Conservation (phyloP, 352 stramenopile species). For the Thraustotheca clavata region DNA sequence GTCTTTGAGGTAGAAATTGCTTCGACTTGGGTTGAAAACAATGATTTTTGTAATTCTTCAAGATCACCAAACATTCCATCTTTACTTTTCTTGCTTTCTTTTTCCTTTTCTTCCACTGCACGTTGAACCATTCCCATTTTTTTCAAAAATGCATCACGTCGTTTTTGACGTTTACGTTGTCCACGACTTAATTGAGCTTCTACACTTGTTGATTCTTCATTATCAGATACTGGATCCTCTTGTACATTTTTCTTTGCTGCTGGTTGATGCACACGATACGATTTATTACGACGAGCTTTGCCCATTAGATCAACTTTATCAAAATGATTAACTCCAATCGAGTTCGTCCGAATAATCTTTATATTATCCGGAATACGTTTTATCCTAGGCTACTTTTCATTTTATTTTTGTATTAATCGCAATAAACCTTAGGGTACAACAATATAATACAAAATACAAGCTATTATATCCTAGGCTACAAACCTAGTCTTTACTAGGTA, state of each 20-base stretch:
- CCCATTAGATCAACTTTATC: slow-evolving; percentile 1
- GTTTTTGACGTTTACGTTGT: slow-evolving; percentile 78
- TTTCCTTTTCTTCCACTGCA: slow-evolving; percentile 45
- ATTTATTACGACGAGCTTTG: slow-evolving; percentile 15
- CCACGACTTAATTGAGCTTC: slow-evolving; percentile 45
- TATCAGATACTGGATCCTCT: not conserved
- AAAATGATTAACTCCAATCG: slow-evolving; percentile 10
- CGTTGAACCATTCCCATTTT: slow-evolving; percentile 80
- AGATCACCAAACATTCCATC: slow-evolving; percentile 62
- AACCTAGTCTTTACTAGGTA: too few relatives aligned
- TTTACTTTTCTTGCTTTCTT: slow-evolving; percentile 35
- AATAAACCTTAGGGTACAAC: too few relatives aligned
- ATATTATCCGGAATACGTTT: not conserved
- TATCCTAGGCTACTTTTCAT: too few relatives aligned
- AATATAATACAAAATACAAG: too few relatives aligned
- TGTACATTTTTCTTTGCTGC: not conserved
- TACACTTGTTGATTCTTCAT: not conserved
- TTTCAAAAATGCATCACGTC: slow-evolving; percentile 66
- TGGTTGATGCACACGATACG: slow-evolving; percentile 18
- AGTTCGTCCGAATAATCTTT: slow-evolving; percentile 15
- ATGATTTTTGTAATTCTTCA: slow-evolving; percentile 54
- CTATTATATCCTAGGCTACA: too few relatives aligned
- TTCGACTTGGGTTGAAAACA: slow-evolving; percentile 41
- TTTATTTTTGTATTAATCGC: too few relatives aligned
- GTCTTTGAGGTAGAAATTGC: too few relatives aligned